Evolutionary conservation across 2,329 filamentous ascomycete genomes (phyloP), one percentile per base, ranked within the genome.

Genomic region (Ascochyta koolunga): DNA sequence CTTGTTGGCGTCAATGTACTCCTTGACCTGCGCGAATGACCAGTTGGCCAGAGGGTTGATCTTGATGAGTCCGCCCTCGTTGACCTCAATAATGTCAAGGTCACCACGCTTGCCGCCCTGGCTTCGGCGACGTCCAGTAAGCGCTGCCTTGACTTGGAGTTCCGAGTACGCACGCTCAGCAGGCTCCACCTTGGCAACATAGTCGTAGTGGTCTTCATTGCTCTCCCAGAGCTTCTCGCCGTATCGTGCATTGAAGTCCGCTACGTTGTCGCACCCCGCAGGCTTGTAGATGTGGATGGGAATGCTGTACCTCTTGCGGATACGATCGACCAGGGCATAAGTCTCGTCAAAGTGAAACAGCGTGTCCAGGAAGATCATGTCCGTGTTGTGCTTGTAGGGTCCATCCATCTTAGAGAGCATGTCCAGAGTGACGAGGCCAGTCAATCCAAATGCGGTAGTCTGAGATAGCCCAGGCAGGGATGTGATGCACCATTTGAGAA

Each of bases 41-140:
- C 95, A 99, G 79, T 93, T 91, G 71, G 93, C 93, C 61, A 99
- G 81, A 11, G 95, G 95, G 82, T 98, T 99, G 84, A 99, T 89
- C 84, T 99, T 99, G 82, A 98, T 86, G 61, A 98, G 83, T 48
- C 91, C 91, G 24, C 89, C 86, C 75, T 96, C 93, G 73, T 97
- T 93, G 22, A 98, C 80, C 77, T 99, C 95, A 69, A 99, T 85
- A 71, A 99, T 90, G 71, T 92, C 89, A 61, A 99, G 87, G 69
- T 89, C 87, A 60, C 93, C 92, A 56, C 95, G 89, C 80, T 95
- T 91, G 60, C 92, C 93, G 59, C 95, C 95, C 78, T 99, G 95
- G 60, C 91, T 96, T 64, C 91, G 87, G 58, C 95, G 86, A 54
- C 95, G 91, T 47, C 95, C 95, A 39, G 95, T 99, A 61, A 99